phyloP scores from a whole-genome alignment of 2,329 filamentous ascomycete genomes.

The Aspergillus intermedius region DNA sequence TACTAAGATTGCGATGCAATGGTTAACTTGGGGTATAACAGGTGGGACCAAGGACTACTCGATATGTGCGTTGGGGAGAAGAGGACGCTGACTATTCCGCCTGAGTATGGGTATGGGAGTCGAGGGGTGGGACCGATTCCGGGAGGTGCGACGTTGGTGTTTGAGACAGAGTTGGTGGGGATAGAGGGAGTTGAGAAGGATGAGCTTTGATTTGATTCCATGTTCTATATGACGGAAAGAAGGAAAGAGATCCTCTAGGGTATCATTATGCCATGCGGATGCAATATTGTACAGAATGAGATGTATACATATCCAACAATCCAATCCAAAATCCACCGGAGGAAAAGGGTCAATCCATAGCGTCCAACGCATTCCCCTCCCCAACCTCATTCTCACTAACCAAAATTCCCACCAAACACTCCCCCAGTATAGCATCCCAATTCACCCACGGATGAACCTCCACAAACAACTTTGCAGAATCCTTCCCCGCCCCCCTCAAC shows the following conservation, averaged over 20 bases:
- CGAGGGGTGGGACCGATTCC: slow-evolving; percentile 75
- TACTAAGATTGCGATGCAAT: slow-evolving; percentile 1
- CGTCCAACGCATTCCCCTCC: slow-evolving; percentile 42
- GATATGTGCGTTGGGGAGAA: slow-evolving; percentile 97
- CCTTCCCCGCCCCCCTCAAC: slow-evolving; percentile 58
- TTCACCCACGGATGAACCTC: slow-evolving; percentile 64
- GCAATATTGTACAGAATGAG: background rate
- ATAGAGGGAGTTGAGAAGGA: slow-evolving; percentile 64
- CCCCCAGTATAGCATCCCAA: slow-evolving; percentile 59
- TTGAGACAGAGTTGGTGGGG: slow-evolving; percentile 82
- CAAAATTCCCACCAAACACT: slow-evolving; percentile 57
- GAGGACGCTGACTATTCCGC: slow-evolving; percentile 82
- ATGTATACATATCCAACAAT: background rate
- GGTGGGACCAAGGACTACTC: slow-evolving; percentile 83
- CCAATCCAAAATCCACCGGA: background rate
- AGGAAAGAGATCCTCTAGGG: background rate
- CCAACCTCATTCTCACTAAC: slow-evolving; percentile 48
- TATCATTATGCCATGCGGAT: slow-evolving; percentile 1
- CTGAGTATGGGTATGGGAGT: slow-evolving; percentile 74
- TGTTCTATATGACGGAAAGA: background rate
- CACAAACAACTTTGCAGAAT: slow-evolving; percentile 57
- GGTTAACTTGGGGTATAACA: slow-evolving; percentile 22
- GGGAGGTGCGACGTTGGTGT: slow-evolving; percentile 72
- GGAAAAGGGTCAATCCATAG: slow-evolving; percentile 49
- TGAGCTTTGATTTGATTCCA: slow-evolving; percentile 20